Evolutionary conservation across 768 basidiomycete species (phyloP), one percentile per base, ranked within the genome.

Genomic region (Suillus weaverae): DNA sequence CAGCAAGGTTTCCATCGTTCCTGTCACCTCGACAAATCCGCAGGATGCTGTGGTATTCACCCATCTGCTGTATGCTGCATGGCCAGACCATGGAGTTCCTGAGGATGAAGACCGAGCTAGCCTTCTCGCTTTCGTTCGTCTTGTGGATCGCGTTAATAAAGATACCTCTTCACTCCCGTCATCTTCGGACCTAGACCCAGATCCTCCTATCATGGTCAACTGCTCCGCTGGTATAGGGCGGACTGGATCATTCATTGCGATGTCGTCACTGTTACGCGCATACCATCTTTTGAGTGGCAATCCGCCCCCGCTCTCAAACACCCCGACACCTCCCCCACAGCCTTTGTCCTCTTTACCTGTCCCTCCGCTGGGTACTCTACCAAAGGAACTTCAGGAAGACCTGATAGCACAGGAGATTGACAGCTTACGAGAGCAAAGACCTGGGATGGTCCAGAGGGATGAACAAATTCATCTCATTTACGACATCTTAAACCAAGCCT

Each of bases 191-290:
- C 71, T 70, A 36, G 84, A 89, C 68, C 79, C 84, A 16, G 88
- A 90, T 67, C 89, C 90, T n/a, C 92, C 92, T 0, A 84, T 91
- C 67, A 84, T 95, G 70, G 84, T 92, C 36, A 86, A 91, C 66
- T 96, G 94, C 72, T 94, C 92, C 33, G 94, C 95, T 1, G 94
- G 94, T 5, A 83, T 95, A 64, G 94, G 94, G 4, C 84, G 94
- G 41, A 94, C 94, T 5, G 94, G 94, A 20, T 85, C 93, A 7
- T 94, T 94, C 77, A 91, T 96, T 71, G 87, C 91, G 0, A 72
- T 94, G 46, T 86, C 86, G 10, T 95, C 93, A 14, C 79, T 95
- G 43, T 81, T 95, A n/a, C 90, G 92, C 35, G 74, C 80, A 38
- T 76, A 85, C 66, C 82, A 79, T 36, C 78, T 88, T 62, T 79